These are phyloP conservation scores for Candida neerlandica DNA, from an alignment of 1,139 yeast species.

Conservation along the genomic window DNA sequence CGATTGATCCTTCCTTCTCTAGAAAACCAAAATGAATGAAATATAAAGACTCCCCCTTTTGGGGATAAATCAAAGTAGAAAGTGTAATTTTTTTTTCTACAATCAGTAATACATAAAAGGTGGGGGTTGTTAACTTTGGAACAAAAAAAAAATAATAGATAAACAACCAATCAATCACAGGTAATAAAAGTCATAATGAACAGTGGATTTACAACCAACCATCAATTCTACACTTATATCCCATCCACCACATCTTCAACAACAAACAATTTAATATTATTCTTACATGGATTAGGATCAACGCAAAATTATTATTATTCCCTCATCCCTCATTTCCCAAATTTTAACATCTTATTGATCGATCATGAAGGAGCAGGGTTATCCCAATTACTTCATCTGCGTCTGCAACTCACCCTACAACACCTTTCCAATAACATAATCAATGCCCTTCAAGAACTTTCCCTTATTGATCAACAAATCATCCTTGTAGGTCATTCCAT, in stretches of 20 bases:
- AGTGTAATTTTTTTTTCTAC: too few species aligned
- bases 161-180: background rate
- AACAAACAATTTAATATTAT: slow-evolving; percentile 14
- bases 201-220: slow-evolving; percentile 11
- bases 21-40: too few species aligned
- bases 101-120: too few species aligned
- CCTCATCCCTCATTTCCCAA: slow-evolving; percentile 18
- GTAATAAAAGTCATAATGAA: slow-evolving; percentile 3
- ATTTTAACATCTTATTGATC: slow-evolving; percentile 22
- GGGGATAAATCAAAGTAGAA: too few species aligned
- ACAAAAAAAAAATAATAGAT: background rate
- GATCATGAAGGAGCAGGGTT: slow-evolving; percentile 29
- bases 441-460: slow-evolving; percentile 19
- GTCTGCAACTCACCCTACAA: slow-evolving; percentile 16
- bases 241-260: slow-evolving; percentile 6
- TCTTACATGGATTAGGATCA: slow-evolving; percentile 31
- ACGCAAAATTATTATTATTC: slow-evolving; percentile 27
- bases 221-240: slow-evolving; percentile 13
- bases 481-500: slow-evolving; percentile 31
- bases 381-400: slow-evolving; percentile 16
- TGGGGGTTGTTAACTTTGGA: background rate
- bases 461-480: slow-evolving; percentile 12
- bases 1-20: too few species aligned
- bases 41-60: too few species aligned
- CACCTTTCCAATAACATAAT: slow-evolving; percentile 23